Base-by-base conservation (phyloP, 805 yeast genomes). In the Schizosaccharomyces octosporus region DNA sequence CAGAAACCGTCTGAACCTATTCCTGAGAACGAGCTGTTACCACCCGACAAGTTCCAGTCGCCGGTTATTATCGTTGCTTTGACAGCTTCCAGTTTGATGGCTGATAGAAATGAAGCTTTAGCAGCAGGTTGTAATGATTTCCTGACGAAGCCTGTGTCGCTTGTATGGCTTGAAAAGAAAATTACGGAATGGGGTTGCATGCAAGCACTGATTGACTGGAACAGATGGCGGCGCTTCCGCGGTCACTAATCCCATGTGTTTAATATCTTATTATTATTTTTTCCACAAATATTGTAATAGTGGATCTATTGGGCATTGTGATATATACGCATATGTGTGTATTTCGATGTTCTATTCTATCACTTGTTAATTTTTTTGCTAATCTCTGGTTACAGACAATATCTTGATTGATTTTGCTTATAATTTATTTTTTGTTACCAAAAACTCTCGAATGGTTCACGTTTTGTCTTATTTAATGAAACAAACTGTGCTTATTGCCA, bases 11-110 rank as follows among this genome's bases (percentile, higher is more conserved):
- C 24, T 2, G 29, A 41, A 31, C 59, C 65, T 63, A 60, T 62
- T 36, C 66, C 65, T 24, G 74, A 73, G 11, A 77, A 76, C 9
- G 88, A 84, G 65, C 74, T 73, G 51, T 71, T 87, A 6, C 87
- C 85, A 65, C 70, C 79, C 32, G 71, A 78, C n/a, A 21, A 41
- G 19, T 87, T 87, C 71, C 78, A 87, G 65, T 84, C 95, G 0
- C 98, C 99, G 0, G 95, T 94, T n/a, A 93, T 93, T 62, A 90
- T 93, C 61, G 98, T 93, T 24, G 99, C 99, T 0, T 74, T 93
- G 61, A 93, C 99, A 1, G 98, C 98, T 0, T 83, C 93, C 6
- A 85, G 93, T 19, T 79, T 93, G 36, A 81, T 83, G 15, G 82
- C 82, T 39, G 97, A 89, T 72, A 83, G 85, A 69, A 83, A 87